Conservation (phyloP, 2,329 filamentous ascomycete genomes). For the Talaromyces sp. region DNA sequence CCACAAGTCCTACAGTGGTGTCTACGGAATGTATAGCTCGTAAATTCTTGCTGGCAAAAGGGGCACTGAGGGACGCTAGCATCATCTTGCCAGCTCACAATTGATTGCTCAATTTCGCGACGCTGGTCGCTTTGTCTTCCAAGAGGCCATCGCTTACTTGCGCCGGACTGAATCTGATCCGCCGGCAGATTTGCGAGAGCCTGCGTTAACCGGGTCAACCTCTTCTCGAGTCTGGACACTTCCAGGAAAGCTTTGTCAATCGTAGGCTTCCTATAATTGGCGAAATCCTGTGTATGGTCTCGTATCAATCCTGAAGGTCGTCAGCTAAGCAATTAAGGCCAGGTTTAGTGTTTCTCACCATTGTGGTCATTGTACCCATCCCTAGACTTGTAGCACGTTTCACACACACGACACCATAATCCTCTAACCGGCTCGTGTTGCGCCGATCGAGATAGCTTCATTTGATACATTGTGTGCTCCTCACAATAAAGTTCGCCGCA, state of each 20-base stretch:
- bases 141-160: slow-evolving; percentile 50
- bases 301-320: slow-evolving; percentile 53
- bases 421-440: slow-evolving; percentile 86
- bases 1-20: slow-evolving; percentile 96
- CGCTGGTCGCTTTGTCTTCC: slow-evolving; percentile 70
- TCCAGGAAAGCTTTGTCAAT: slow-evolving; percentile 86
- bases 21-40: slow-evolving; percentile 84
- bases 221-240: slow-evolving; percentile 83
- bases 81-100: slow-evolving; percentile 96
- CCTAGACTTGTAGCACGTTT: slow-evolving; percentile 98
- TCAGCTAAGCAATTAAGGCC: neutral
- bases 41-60: slow-evolving; percentile 94
- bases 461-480: slow-evolving; percentile 98
- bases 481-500: slow-evolving; percentile 95
- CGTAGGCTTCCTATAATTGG: slow-evolving; percentile 66
- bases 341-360: slow-evolving; percentile 36
- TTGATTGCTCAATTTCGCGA: slow-evolving; percentile 80
- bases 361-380: slow-evolving; percentile 91
- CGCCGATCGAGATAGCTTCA: slow-evolving; percentile 89
- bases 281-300: slow-evolving; percentile 71
- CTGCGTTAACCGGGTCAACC: slow-evolving; percentile 84
- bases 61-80: slow-evolving; percentile 75
- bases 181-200: slow-evolving; percentile 72
- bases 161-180: slow-evolving; percentile 56
- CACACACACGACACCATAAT: slow-evolving; percentile 91